Evolutionary conservation across 208 protist genomes (phyloP), one percentile per base, ranked within the genome.

Genomic region (Leishmania turanica): DNA sequence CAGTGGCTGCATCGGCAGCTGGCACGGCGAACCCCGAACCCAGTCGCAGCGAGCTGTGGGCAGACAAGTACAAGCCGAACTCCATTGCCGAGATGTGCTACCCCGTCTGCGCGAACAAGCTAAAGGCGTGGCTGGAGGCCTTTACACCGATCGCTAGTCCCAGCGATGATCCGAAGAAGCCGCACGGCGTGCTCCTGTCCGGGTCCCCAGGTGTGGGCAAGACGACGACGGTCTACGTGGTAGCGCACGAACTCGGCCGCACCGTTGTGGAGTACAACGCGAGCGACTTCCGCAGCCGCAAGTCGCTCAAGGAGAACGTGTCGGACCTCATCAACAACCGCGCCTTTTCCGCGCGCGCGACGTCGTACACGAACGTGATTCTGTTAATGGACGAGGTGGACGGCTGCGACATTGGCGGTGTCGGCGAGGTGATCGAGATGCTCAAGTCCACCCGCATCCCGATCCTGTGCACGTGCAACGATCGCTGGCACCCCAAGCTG

Each of bases 371-470:
- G 13, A 95, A 93, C n/a, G 86, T 90, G 56, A 74, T 98, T 60
- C 85, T 99, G 1, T 92, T 99, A 19, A 99, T 99, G 98, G 99
- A 99, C 88, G 99, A 99, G 90, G 99, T 99, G 24, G 99, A 99
- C 84, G 99, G 99, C 75, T 99, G 99, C 94, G 99, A 99, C 89
- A 87, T 98, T 62, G 99, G 99, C 15, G 99, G 99, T 62, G 91
- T 99, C 31, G 89, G 92, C 27, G 98, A 99, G 84, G 87, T 99
- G 15, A 97, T 99, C 75, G 62, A 98, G 75, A 92, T 99, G 83
- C 98, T 99, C 66, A 98, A 99, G 75, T 85, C 80, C 3, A 98
- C 95, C 13, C 89, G 87, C 34, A 81, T 99, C 31, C 99, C 99
- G 34, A 99, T 99, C 82, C 93, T 99, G 49, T 99, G 99, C 92